These are phyloP conservation scores for Penicillium digitatum DNA, from an alignment of 2,329 filamentous ascomycete species.

Conservation along the genomic window DNA sequence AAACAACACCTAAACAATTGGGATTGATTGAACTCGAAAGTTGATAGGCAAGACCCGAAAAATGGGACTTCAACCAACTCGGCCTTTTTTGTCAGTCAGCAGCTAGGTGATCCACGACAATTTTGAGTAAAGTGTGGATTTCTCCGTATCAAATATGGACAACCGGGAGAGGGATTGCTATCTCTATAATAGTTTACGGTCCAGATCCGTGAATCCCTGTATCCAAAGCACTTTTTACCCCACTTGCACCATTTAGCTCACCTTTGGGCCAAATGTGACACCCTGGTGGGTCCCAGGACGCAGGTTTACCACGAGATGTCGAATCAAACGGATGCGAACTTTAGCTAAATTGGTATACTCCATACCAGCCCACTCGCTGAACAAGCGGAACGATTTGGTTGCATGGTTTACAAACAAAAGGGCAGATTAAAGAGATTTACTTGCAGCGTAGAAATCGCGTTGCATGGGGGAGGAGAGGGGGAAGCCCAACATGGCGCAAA, in stretches of 20 bases:
- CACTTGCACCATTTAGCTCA: not conserved
- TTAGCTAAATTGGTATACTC: not conserved
- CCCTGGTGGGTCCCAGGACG: not conserved
- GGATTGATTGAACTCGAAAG: slow-evolving; percentile 2
- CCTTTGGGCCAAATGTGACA: not conserved
- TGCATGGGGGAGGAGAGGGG: not conserved
- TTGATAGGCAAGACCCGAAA: not conserved
- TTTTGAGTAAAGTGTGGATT: not conserved
- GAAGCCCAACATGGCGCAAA: no score
- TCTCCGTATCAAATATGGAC: not conserved
- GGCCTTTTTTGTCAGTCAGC: not conserved
- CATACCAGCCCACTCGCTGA: not conserved
- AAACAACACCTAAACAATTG: not conserved
- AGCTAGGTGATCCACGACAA: not conserved
- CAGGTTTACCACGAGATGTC: not conserved
- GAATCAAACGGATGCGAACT: not conserved
- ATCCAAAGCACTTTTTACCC: not conserved
- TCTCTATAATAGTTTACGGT: not conserved
- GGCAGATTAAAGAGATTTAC: not conserved
- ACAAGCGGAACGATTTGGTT: not conserved
- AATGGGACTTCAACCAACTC: not conserved
- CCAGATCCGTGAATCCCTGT: not conserved
- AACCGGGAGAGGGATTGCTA: not conserved
- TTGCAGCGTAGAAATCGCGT: not conserved
- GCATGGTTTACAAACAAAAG: not conserved